Percentiles rank a stretch among this genome's conserved stretches.
Conservation (phyloP, 2,329 filamentous ascomycete genomes). For the Exserohilum rostratum region DNA sequence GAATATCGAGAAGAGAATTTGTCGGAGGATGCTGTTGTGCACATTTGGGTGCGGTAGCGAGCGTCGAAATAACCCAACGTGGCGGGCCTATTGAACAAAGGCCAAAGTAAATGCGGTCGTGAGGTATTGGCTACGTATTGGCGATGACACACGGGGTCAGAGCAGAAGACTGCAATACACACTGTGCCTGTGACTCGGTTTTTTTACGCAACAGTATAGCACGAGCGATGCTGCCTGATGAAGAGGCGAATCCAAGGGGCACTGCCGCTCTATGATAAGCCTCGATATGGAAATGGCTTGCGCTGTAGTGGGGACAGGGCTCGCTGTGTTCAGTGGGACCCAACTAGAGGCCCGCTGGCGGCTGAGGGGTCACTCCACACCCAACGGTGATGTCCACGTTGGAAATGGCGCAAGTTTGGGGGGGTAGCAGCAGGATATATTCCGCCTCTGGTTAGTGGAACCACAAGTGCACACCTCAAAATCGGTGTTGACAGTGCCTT, state of each 20-base stretch:
- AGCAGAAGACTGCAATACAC: not conserved
- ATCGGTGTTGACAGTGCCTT: conserved; percentile 7
- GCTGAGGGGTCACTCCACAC: conserved; percentile 11
- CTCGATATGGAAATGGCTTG: conserved; percentile 5
- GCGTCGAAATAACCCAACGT: not conserved
- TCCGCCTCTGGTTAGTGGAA: not conserved
- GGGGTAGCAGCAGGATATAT: conserved; percentile 4
- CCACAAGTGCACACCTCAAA: conserved; percentile 1
- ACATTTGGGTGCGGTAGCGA: not conserved
- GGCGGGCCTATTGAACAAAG: conserved; percentile 7
- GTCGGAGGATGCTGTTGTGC: not conserved
- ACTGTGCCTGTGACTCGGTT: not conserved
- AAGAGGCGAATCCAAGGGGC: not conserved
- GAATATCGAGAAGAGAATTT: not conserved
- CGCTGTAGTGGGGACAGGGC: conserved; percentile 6
- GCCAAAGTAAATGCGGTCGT: not conserved
- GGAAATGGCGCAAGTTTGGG: conserved; percentile 11
- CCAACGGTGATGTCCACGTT: conserved; percentile 1
- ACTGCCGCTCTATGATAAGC: not conserved
- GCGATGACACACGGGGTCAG: not conserved
- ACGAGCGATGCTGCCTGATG: not conserved
- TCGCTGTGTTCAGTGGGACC: conserved; percentile 8
- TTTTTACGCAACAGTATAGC: not conserved
- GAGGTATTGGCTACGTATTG: not conserved
- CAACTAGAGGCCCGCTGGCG: conserved; percentile 11